Percentiles rank a stretch among this genome's conserved stretches.
Conservation (phyloP, 2,329 filamentous ascomycete species). For the Fusarium abutilonis region DNA sequence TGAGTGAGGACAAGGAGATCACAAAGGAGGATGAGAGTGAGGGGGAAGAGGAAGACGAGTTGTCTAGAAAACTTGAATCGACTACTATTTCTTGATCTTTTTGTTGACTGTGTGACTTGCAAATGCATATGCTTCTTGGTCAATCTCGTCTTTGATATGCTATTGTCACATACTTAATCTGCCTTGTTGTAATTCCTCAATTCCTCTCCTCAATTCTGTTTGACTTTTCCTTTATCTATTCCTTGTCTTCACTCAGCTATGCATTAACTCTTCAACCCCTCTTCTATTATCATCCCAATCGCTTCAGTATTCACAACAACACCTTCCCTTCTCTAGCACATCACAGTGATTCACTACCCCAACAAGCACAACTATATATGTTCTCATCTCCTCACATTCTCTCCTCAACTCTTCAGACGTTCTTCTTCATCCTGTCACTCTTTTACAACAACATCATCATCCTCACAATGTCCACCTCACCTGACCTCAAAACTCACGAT, state of each 20-base stretch:
- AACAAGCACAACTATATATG: no score
- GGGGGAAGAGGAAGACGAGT: slow-evolving; percentile 5
- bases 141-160: not conserved
- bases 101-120: not conserved
- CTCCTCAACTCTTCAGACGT: no score
- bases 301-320: no score
- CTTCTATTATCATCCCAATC: no score
- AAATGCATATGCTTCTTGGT: not conserved
- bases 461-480: slow-evolving; percentile 21
- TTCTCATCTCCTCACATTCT: no score
- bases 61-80: slow-evolving; percentile 34
- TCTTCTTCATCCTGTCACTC: not conserved
- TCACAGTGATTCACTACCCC: no score
- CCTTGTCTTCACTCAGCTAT: no score
- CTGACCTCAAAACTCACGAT: slow-evolving; percentile 2
- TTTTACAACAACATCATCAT: not conserved
- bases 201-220: not conserved
- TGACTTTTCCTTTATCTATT: no score
- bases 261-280: no score
- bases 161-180: not conserved
- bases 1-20: not conserved
- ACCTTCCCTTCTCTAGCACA: no score
- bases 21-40: not conserved
- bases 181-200: not conserved
- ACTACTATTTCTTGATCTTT: slow-evolving; percentile 28